Base-by-base conservation (phyloP, 441 rosid species). In the Euphorbia celastroides region DNA sequence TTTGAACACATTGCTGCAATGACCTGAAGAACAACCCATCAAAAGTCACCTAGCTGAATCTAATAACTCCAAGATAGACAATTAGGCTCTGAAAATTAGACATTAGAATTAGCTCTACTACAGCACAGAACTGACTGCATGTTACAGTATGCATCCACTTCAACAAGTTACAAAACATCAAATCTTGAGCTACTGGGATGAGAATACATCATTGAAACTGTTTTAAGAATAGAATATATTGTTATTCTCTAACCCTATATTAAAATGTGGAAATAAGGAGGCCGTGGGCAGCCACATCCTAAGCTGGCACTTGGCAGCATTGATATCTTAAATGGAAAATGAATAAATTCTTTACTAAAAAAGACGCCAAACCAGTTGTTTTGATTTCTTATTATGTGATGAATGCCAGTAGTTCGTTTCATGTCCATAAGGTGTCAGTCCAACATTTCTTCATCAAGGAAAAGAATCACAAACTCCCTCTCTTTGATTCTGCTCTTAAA, bases 1-100 rank as follows among this genome's bases (percentile, higher is more conserved):
- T 90, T 90, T 60, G 94, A 86, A 77, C 96, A 93, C 96, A 93
- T 93, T 64, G 95, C 89, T 73, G 95, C 93, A 55, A 93, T 81
- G 76, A 90, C 90, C 98, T 93, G 87, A 84, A 72, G 44, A 48
- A 7, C 60, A 63, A 27, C 51, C 36, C 8, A 44, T 56, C 31
- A 50, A 42, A 54, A 55, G 28, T 38, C 26, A 6, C 4, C 2
- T 26, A 27, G 7, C 54, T n/a, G 30, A 13, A 17, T 36, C 38
- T 55, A 16, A 36, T 26, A 16, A 5, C 17, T 52, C 36, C 9
- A 64, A 34, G 38, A 32, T n/a, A 38, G 44, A 38, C 44, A 38
- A 3, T 9, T 38, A 38, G 44, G 12, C n/a, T 17, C 22, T 20
- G 57, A 58, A 58, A 1, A 32, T 6, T 22, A 30, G 23, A 5